These are phyloP conservation scores for Scleroderma citrinum DNA, from an alignment of 768 basidiomycete species.

Conservation along the genomic window DNA sequence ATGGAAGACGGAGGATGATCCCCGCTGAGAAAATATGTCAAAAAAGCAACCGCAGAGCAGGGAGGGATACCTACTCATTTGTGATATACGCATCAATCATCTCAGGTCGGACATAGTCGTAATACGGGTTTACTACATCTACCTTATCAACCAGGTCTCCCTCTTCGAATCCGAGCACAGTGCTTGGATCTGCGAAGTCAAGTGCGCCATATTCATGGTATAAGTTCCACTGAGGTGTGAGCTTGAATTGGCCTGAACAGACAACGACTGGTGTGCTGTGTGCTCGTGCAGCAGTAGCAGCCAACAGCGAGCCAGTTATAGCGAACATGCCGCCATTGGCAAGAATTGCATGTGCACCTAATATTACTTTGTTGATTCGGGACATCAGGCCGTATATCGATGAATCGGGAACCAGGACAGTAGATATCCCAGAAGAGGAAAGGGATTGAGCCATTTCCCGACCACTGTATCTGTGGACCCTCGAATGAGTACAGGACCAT, in stretches of 20 bases:
- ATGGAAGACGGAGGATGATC: conserved; percentile 96
- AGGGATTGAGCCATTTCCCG: conserved; percentile 79
- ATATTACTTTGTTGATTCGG: conserved; percentile 91
- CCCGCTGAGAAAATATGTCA: conserved; percentile 47
- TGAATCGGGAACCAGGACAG: conserved; percentile 95
- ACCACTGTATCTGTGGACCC: conserved; percentile 70
- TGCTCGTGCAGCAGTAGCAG: conserved; percentile 79
- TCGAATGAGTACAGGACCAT: conserved; percentile 3
- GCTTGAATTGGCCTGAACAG: conserved; percentile 93
- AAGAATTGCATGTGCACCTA: conserved; percentile 92
- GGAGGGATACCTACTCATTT: conserved; percentile 72
- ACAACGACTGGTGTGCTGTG: conserved; percentile 92
- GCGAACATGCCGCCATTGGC: conserved; percentile 97
- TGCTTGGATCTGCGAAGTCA: conserved; percentile 70
- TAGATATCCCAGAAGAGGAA: conserved; percentile 76
- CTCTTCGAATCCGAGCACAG: conserved; percentile 68
- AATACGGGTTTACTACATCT: conserved; percentile 93
- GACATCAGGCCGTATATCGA: conserved; percentile 96
- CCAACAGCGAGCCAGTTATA: conserved; percentile 76
- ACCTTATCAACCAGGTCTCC: conserved; percentile 79
- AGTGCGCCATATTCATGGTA: conserved; percentile 82
- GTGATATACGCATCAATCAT: conserved; percentile 92
- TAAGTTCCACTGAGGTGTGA: conserved; percentile 87
- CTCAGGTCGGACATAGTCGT: conserved; percentile 92
- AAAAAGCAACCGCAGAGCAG: not conserved